Percentiles rank a stretch among this genome's conserved stretches.
Evolutionary conservation across 768 basidiomycete genomes (phyloP).

Genomic region (Trametes cinnabarina): DNA sequence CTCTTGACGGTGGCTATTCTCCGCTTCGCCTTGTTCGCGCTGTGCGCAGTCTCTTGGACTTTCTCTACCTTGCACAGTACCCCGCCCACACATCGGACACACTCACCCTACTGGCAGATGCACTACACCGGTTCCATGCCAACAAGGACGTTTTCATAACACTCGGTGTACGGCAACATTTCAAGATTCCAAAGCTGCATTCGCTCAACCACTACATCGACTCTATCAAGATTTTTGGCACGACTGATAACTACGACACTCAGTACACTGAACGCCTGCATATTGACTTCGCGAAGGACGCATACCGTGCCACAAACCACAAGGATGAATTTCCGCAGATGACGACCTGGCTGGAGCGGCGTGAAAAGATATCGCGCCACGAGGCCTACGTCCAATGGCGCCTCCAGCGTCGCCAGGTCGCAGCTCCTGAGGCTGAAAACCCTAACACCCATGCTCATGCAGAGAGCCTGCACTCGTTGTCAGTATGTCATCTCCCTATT

Average conservation of each 20-base stretch:
- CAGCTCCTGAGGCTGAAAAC: too few species aligned
- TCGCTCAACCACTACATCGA: conserved; percentile 20
- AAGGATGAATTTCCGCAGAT: conserved; percentile 20
- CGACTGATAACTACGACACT: conserved; percentile 24
- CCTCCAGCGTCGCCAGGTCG: too few species aligned
- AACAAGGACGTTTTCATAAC: conserved; percentile 26
- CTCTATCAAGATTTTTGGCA: conserved; percentile 19
- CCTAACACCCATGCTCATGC: too few species aligned
- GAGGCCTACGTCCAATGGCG: conserved; percentile 14
- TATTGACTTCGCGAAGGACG: conserved; percentile 41
- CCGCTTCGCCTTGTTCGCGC: conserved; percentile 16
- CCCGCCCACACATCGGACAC: conserved; percentile 18
- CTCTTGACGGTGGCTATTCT: conserved; percentile 3
- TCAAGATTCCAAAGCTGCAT: conserved; percentile 28
- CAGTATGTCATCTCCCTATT: too few species aligned
- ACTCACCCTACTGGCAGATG: conserved; percentile 9
- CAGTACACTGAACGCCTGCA: conserved; percentile 35
- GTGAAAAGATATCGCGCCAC: conserved; percentile 13
- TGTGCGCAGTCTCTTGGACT: conserved; percentile 23
- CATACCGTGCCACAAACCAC: conserved; percentile 20
- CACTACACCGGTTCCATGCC: conserved; percentile 19
- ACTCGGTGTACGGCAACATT: conserved; percentile 20
- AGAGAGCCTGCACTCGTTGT: too few species aligned
- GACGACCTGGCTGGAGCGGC: conserved; percentile 16
- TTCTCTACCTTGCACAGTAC: conserved; percentile 28